Percentiles rank a stretch among this genome's conserved stretches.
phyloP scores from a whole-genome alignment of 495 filamentous ascomycete genomes.

The Stereocaulon alpinum region DNA sequence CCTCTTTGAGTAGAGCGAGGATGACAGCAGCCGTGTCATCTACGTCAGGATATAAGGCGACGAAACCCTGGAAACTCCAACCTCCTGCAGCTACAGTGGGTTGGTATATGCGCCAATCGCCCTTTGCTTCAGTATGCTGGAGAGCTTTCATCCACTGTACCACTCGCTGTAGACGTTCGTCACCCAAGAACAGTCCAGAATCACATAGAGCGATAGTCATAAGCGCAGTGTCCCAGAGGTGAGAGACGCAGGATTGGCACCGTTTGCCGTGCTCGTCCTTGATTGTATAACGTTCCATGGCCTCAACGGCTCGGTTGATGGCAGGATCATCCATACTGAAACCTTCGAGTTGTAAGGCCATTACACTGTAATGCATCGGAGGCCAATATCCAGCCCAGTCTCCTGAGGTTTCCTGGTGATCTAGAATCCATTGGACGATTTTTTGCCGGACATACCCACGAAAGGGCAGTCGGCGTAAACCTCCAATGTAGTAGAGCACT shows the following conservation, averaged over 20 bases:
- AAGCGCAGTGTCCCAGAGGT: slow-evolving; percentile 31
- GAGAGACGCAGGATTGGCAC: slow-evolving; percentile 19
- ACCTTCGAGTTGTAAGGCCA: slow-evolving; percentile 27
- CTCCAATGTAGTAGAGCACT: slow-evolving; percentile 18
- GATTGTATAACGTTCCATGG: slow-evolving; percentile 23
- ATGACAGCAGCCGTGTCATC: slow-evolving; percentile 35
- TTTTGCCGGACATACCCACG: slow-evolving; percentile 15
- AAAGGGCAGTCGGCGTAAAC: slow-evolving; percentile 16
- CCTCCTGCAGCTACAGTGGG: slow-evolving; percentile 13
- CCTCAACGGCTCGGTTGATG: slow-evolving; percentile 18
- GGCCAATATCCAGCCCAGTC: slow-evolving; percentile 27
- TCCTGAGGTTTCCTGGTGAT: slow-evolving; percentile 26
- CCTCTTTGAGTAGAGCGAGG: slow-evolving; percentile 19
- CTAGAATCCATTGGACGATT: slow-evolving; percentile 25
- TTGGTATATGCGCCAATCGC: slow-evolving; percentile 30
- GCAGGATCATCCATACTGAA: slow-evolving; percentile 14
- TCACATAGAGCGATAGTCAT: slow-evolving; percentile 29
- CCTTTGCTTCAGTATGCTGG: slow-evolving; percentile 23
- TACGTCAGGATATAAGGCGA: slow-evolving; percentile 34
- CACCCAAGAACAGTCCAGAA: slow-evolving; percentile 7
- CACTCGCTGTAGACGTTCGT: slow-evolving; percentile 16
- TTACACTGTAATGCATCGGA: slow-evolving; percentile 23
- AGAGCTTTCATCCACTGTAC: slow-evolving; percentile 23
- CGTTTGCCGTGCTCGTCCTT: slow-evolving; percentile 20
- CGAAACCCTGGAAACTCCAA: slow-evolving; percentile 30